Evolutionary conservation across 2,329 filamentous ascomycete species (phyloP).

Genomic region (Cladosporium cucumerinum): DNA sequence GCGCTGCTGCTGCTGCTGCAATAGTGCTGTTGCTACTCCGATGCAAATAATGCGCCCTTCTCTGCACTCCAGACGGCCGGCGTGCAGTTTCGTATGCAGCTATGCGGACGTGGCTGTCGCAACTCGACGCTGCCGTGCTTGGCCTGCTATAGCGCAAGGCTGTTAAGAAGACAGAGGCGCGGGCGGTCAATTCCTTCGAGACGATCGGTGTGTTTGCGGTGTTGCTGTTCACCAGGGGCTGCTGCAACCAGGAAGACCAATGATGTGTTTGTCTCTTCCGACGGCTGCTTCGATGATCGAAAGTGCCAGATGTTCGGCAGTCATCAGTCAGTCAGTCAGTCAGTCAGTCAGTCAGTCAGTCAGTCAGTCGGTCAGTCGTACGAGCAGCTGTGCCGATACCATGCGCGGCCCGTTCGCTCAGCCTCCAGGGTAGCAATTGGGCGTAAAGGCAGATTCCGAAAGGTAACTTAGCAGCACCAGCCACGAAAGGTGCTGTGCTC

Average conservation of each 20-base stretch:
- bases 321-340: too few relatives aligned
- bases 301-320: background rate
- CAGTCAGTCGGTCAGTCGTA: background rate
- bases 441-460: constrained; percentile 1
- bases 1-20: background rate
- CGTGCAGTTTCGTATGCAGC: constrained; percentile 1
- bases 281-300: background rate
- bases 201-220: background rate
- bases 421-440: background rate
- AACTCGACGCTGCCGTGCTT: background rate
- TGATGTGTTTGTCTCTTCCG: background rate
- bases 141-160: constrained; percentile 1
- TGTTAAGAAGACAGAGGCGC: background rate
- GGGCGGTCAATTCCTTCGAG: constrained; percentile 4
- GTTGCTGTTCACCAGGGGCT: constrained; percentile 1
- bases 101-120: constrained; percentile 9
- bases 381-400: background rate
- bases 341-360: too few relatives aligned
- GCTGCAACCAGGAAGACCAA: background rate
- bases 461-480: background rate
- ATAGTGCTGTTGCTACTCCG: background rate
- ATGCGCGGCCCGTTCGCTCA: constrained; percentile 7
- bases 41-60: background rate
- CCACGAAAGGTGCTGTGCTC: background rate
- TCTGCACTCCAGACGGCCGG: constrained; percentile 3